Evolutionary conservation across 2,329 filamentous ascomycete genomes (phyloP), one percentile per base, ranked within the genome.

Genomic region (Sporothrix brasiliensis): DNA sequence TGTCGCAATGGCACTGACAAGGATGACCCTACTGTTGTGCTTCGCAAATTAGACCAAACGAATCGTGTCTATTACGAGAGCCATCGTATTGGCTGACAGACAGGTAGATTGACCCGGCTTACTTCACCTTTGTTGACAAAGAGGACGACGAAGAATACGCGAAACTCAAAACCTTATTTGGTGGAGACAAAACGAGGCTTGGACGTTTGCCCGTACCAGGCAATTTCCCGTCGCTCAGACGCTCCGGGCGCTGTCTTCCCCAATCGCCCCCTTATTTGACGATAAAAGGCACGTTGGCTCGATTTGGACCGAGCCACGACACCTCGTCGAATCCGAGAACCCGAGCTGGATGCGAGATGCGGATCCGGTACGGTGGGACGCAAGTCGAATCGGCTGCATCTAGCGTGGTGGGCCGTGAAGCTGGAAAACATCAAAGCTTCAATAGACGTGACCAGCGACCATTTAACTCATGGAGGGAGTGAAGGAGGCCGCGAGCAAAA

Each of bases 161-260:
- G 27, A 34, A 19, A 7, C 16, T 34, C 53, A 27, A 58, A 58
- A 58, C 54, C 54, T 58, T 58, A 58, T 58, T 58, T 16, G 39
- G 54, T 58, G 54, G 54, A n/a, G 30, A 58, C 54, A n/a, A 39
- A 58, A 58, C 2, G 54, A 58, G 54, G 54, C 54, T 58, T 58
- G 54, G 54, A 24, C 52, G 2, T 34, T 9, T 10, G 30, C 39
- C 53, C 27, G 30, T n/a, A 34, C 27, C 54, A n/a, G 30, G 30
- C 54, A 39, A 39, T 58, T 58, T 58, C 54, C 54, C 54, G 27
- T 58, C 11, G 24, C 4, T 6, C n/a, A 54, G 11, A 54, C 7
- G 21, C 11, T 1, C n/a, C 2, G 52, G 24, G 16, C 34, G 34
- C 34, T 34, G 34, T 34, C 34, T 34, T 34, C 6, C 34, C 34